A percentile compares a stretch with the other conserved stretches of the same genome.
Evolutionary conservation across 352 stramenopile genomes (phyloP).

Genomic region (Phytophthora pseudosyringae): DNA sequence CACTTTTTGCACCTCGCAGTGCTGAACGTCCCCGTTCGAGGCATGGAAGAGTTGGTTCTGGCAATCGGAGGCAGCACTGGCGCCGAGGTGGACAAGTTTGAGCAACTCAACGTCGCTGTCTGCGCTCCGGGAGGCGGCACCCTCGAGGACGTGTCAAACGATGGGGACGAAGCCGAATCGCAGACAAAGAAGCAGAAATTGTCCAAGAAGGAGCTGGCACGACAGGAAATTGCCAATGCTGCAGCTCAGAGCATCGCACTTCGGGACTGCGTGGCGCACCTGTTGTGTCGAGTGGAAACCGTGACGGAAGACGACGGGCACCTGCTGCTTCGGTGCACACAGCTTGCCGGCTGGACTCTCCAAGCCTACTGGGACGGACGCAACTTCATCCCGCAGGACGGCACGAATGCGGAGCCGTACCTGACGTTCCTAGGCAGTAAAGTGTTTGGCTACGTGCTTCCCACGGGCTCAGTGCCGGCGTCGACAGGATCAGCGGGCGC

Average conservation of each 20-base stretch:
- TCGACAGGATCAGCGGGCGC: conserved; percentile 14
- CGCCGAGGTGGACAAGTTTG: conserved; percentile 67
- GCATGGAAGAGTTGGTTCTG: conserved; percentile 82
- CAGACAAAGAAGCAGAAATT: conserved; percentile 54
- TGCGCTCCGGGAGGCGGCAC: conserved; percentile 54
- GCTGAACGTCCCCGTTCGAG: conserved; percentile 73
- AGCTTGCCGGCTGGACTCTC: conserved; percentile 65
- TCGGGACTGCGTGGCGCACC: conserved; percentile 61
- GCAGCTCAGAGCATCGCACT: conserved; percentile 49
- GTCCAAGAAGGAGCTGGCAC: conserved; percentile 64
- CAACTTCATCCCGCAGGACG: conserved; percentile 64
- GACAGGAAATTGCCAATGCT: conserved; percentile 40
- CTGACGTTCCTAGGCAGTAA: conserved; percentile 88
- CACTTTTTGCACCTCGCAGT: conserved; percentile 41
- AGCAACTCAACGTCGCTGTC: conserved; percentile 46
- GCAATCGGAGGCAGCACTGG: conserved; percentile 71
- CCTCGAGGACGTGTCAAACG: not conserved
- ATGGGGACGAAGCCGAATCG: conserved; percentile 2
- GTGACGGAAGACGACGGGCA: conserved; percentile 76
- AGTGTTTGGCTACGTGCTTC: conserved; percentile 71
- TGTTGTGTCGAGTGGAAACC: conserved; percentile 72
- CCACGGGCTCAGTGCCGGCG: conserved; percentile 11
- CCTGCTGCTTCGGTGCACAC: conserved; percentile 68
- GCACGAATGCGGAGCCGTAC: conserved; percentile 47
- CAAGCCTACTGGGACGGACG: conserved; percentile 83